phyloP scores from a whole-genome alignment of 805 yeast genomes.

The Schwanniomyces occidentalis region DNA sequence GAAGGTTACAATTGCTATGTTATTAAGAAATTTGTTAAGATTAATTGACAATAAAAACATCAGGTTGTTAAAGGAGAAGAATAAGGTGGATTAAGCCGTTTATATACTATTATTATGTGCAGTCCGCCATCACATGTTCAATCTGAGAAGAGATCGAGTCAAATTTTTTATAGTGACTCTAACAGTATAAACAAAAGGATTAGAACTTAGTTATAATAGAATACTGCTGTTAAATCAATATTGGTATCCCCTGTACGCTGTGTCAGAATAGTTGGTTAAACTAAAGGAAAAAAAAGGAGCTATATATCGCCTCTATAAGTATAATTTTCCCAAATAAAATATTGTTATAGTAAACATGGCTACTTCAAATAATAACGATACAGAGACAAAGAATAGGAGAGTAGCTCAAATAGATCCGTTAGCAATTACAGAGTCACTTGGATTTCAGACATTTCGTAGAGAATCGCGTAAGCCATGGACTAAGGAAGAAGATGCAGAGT shows the following conservation, averaged over 20 bases:
- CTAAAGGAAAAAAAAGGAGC: conserved; percentile 5
- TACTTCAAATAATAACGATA: conserved; percentile 1
- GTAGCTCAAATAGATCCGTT: conserved; percentile 46
- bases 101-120: too few relatives aligned
- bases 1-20: conserved; percentile 94
- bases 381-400: conserved; percentile 10
- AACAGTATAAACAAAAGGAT: neutral
- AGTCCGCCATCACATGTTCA: too few relatives aligned
- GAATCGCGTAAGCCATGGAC: conserved; percentile 72
- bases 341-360: conserved; percentile 4
- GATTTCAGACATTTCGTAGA: conserved; percentile 70
- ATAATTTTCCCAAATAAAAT: conserved; percentile 2
- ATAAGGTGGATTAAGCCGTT: too few relatives aligned
- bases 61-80: conserved; percentile 13
- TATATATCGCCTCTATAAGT: conserved; percentile 5
- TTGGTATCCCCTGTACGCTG: too few relatives aligned
- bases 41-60: conserved; percentile 64
- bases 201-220: too few relatives aligned
- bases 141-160: conserved; percentile 3
- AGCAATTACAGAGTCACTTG: conserved; percentile 67
- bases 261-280: too few relatives aligned
- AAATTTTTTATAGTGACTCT: conserved; percentile 4
- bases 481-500: conserved; percentile 62
- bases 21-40: conserved; percentile 83
- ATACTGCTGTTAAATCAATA: too few relatives aligned